These are phyloP conservation scores for Geoglossum glabrum DNA, from an alignment of 495 filamentous ascomycete genomes.

Conservation along the genomic window DNA sequence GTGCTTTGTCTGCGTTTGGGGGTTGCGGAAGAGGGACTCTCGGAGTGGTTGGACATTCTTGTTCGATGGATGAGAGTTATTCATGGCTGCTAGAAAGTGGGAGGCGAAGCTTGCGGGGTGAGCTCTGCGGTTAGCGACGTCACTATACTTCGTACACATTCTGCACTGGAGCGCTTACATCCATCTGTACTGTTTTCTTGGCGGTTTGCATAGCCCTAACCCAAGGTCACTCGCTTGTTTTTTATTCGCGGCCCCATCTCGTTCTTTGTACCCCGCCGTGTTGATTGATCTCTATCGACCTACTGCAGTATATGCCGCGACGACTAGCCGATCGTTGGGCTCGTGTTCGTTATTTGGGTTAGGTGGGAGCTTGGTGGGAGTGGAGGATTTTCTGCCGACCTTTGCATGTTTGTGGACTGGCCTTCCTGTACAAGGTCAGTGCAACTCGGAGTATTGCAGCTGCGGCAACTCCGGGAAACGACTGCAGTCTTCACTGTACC, in stretches of 20 bases:
- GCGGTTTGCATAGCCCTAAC: too few relatives aligned
- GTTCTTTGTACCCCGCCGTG: neutral
- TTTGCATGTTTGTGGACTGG: neutral
- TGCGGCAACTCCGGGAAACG: neutral
- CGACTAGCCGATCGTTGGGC: conserved; percentile 5
- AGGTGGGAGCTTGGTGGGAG: neutral
- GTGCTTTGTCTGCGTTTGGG: neutral
- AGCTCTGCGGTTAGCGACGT: conserved; percentile 49
- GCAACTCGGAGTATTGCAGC: neutral
- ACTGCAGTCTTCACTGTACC: neutral
- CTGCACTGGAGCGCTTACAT: too few relatives aligned
- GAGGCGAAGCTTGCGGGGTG: conserved; percentile 40
- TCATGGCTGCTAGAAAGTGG: neutral
- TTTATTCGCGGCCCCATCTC: too few relatives aligned
- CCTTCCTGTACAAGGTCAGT: neutral
- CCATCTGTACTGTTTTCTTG: too few relatives aligned
- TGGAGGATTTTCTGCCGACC: neutral
- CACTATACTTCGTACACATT: too few relatives aligned
- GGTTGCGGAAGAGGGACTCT: neutral
- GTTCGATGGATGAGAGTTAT: neutral
- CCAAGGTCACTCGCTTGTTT: too few relatives aligned
- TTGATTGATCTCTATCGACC: neutral
- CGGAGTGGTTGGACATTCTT: neutral
- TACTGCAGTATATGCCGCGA: neutral
- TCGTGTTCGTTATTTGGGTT: conserved; percentile 5